Evolutionary conservation across 2,329 filamentous ascomycete genomes (phyloP).

Genomic region (Exophiala calicioides): DNA sequence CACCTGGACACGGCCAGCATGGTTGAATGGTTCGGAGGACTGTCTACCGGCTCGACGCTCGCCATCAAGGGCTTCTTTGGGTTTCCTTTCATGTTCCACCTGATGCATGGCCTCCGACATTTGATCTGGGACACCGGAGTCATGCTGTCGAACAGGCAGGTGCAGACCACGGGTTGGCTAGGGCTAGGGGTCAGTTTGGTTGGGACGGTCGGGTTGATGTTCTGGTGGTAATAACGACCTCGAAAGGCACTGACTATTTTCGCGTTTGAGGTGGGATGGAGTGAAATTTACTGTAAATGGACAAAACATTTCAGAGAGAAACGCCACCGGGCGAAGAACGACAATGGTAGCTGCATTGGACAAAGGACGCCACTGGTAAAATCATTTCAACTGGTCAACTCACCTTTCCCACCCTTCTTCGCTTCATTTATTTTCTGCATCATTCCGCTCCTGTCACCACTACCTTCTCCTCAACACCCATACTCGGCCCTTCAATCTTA

Average conservation of each 20-base stretch:
- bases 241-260: background rate
- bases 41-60: constrained; percentile 61
- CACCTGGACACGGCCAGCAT: constrained; percentile 65
- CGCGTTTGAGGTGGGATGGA: too few relatives aligned
- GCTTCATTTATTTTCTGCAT: background rate
- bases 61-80: constrained; percentile 60
- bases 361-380: too few relatives aligned
- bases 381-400: too few relatives aligned
- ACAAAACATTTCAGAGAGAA: too few relatives aligned
- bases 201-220: constrained; percentile 14
- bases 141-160: constrained; percentile 63
- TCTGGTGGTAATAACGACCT: constrained; percentile 8
- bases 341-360: too few relatives aligned
- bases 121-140: constrained; percentile 67
- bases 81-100: constrained; percentile 69
- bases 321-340: too few relatives aligned
- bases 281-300: too few relatives aligned
- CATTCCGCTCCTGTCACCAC: background rate
- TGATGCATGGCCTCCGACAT: constrained; percentile 68
- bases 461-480: constrained; percentile 1
- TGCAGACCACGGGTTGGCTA: constrained; percentile 65
- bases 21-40: constrained; percentile 63
- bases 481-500: constrained; percentile 16
- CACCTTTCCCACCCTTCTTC: too few relatives aligned
- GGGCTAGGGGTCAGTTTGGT: constrained; percentile 32